Conservation (phyloP, 352 stramenopile genomes). For the Phytophthora ohioensis region DNA sequence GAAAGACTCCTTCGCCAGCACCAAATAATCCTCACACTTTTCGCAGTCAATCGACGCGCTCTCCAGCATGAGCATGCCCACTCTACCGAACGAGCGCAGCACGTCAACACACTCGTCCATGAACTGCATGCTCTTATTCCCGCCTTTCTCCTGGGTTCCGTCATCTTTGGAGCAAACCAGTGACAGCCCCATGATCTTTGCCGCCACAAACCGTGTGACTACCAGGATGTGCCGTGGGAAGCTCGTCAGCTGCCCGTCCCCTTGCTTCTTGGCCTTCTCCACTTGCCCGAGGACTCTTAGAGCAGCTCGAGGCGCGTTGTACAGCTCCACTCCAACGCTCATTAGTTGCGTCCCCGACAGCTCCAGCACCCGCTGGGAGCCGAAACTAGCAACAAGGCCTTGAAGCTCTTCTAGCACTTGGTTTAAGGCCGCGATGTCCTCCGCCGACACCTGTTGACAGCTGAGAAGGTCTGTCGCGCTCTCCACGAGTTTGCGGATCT, state of each 20-base stretch:
- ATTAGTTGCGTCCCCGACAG: slow-evolving; percentile 51
- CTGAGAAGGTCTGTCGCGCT: slow-evolving; percentile 30
- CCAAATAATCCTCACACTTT: slow-evolving; percentile 65
- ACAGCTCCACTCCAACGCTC: slow-evolving; percentile 70
- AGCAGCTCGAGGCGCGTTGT: slow-evolving; percentile 64
- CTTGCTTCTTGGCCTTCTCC: slow-evolving; percentile 28
- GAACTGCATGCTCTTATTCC: slow-evolving; percentile 38
- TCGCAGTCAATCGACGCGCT: slow-evolving; percentile 56
- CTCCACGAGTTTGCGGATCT: slow-evolving; percentile 34
- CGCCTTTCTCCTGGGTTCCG: not conserved
- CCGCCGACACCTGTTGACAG: slow-evolving; percentile 9
- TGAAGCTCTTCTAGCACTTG: slow-evolving; percentile 47
- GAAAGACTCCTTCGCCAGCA: slow-evolving; percentile 64
- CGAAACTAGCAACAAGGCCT: slow-evolving; percentile 26
- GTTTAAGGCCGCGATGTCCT: slow-evolving; percentile 12
- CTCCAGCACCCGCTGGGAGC: slow-evolving; percentile 39
- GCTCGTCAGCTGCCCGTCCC: not conserved
- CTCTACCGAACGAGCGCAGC: slow-evolving; percentile 73
- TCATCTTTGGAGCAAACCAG: slow-evolving; percentile 45
- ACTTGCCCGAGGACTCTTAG: slow-evolving; percentile 43
- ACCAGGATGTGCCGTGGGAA: slow-evolving; percentile 46
- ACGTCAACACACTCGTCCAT: slow-evolving; percentile 79
- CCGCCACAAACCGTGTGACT: slow-evolving; percentile 60
- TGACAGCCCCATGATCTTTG: slow-evolving; percentile 71
- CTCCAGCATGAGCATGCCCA: slow-evolving; percentile 70